A percentile compares a stretch with the other conserved stretches of the same genome.
These are phyloP conservation scores for Paramecium octaurelia DNA, from an alignment of 73 alveolate genomes.

Conservation along the genomic window DNA sequence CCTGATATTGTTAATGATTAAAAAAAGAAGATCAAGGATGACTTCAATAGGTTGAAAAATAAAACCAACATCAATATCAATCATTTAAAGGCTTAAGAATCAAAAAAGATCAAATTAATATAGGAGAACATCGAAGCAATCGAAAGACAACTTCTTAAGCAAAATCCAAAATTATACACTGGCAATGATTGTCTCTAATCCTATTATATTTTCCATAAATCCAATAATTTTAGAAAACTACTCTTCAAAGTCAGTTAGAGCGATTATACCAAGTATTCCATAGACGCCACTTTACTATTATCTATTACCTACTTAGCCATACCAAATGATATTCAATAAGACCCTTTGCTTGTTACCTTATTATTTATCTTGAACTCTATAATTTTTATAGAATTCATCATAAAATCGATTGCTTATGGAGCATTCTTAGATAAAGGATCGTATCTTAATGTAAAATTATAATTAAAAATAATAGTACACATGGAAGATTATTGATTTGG, in stretches of 20 bases:
- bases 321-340: neutral
- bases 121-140: neutral
- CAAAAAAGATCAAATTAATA: neutral
- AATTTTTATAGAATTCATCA: neutral
- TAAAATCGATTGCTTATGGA: conserved; percentile 18
- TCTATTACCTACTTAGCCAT: neutral
- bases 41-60: neutral
- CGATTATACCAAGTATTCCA: neutral
- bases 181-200: neutral
- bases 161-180: neutral
- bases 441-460: neutral
- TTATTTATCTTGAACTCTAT: neutral
- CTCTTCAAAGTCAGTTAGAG: neutral
- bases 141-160: neutral
- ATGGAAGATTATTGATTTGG: neutral
- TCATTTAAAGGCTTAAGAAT: neutral
- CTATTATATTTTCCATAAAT: neutral
- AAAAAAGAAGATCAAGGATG: neutral
- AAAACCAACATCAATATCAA: neutral
- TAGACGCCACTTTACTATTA: neutral
- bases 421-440: conserved; percentile 1
- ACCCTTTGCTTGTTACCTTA: neutral
- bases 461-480: neutral
- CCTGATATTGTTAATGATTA: neutral
- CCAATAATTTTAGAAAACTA: neutral